phyloP scores from a whole-genome alignment of 1,139 yeast species.

The Zygoascus meyerae region DNA sequence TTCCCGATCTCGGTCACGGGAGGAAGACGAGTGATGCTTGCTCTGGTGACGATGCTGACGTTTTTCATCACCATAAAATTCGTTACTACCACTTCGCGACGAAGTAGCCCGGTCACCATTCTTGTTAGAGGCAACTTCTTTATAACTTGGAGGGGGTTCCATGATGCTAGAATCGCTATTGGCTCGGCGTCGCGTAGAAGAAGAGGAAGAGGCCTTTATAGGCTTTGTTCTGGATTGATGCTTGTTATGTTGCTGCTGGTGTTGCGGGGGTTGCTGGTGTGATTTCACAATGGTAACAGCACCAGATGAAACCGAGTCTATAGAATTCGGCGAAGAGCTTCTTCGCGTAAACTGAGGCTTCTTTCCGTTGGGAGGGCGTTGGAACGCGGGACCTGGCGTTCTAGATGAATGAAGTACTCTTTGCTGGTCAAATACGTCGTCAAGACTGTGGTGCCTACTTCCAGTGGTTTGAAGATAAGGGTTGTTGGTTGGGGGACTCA shows the following conservation, averaged over 20 bases:
- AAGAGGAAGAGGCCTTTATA: neutral
- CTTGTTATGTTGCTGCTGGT: neutral
- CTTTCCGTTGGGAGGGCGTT: neutral
- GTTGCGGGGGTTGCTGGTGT: constrained; percentile 9
- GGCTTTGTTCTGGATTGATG: neutral
- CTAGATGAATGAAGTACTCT: neutral
- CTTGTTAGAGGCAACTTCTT: constrained; percentile 1
- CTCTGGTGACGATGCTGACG: constrained; percentile 19
- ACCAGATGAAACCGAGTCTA: constrained; percentile 7
- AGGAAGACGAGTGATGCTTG: constrained; percentile 1
- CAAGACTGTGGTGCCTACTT: constrained; percentile 14
- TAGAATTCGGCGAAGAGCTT: neutral
- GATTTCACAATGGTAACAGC: constrained; percentile 3
- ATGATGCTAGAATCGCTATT: constrained; percentile 28
- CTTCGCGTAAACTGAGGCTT: constrained; percentile 1
- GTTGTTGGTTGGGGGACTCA: neutral
- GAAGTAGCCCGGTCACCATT: neutral
- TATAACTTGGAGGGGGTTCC: constrained; percentile 17
- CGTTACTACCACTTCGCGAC: constrained; percentile 1
- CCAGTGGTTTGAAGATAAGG: constrained; percentile 8
- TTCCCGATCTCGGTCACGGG: constrained; percentile 18
- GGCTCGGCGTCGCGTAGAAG: constrained; percentile 17
- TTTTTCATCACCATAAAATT: constrained; percentile 13
- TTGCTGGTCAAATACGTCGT: constrained; percentile 7
- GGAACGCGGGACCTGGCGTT: neutral